Evolutionary conservation across 306 rosid genomes (phyloP), one percentile per base, ranked within the genome.

Genomic region (Vigna trinervia): DNA sequence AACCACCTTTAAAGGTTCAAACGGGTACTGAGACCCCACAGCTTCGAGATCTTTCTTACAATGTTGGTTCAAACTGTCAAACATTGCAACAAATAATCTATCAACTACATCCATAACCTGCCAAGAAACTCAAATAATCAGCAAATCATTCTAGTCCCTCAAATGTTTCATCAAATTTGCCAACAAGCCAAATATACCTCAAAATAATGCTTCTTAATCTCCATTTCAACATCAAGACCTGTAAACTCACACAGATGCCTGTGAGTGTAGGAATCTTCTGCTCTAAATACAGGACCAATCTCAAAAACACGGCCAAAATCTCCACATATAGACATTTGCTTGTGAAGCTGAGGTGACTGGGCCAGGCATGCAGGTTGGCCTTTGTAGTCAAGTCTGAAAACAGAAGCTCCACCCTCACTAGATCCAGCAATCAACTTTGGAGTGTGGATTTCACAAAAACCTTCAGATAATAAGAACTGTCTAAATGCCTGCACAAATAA

Each of bases 381-480:
- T 80, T 88, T 89, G 88, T 95, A 95, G 82, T 92, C 96, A 67
- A 95, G 75, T 84, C 81, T 88, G 72, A 95, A 95, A 50, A 95
- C 99, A 64, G 97, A 76, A 73, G 99, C 96, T 80, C 99, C 99
- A 53, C 99, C 99, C 76, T 95, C 99, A 86, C 99, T 95, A 17
- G 97, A 87, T 36, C 99, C 97, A 62, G 90, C 96, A 68, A 90
- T 90, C 83, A 89, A 34, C 74, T 92, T 92, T 20, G 99, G 97
- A 0, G 97, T 88, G 85, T 92, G 97, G 76, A 95, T 92, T 87
- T 88, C 96, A 71, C 80, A 30, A 70, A 85, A 85, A 12, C 53
- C 69, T 76, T 64, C 92, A 2, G 83, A 69, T 63, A 79, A 46
- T 73, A 95, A 85, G 87, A 92, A 95, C 73, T 92, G 84, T 78